phyloP scores from a whole-genome alignment of 163 green algal genomes.

The Chloroidium sp. region DNA sequence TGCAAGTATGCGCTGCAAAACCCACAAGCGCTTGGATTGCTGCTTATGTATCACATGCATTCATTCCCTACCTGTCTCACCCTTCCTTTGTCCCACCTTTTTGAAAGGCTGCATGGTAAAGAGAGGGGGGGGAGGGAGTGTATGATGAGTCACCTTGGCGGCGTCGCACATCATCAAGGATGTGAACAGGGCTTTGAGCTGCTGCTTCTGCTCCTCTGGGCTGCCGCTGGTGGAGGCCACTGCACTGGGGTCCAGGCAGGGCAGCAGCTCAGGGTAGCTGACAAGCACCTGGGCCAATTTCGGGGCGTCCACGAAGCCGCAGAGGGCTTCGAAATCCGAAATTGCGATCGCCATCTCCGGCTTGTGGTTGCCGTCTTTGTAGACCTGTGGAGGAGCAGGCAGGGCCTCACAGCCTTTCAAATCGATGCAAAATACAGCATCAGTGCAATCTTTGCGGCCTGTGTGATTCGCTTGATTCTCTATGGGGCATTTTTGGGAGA shows the following conservation, averaged over 20 bases:
- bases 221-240: neutral
- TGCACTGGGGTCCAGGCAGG: slow-evolving; percentile 12
- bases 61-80: too few species aligned
- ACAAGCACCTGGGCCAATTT: slow-evolving; percentile 46
- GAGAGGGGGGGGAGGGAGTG: too few species aligned
- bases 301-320: slow-evolving; percentile 63
- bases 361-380: slow-evolving; percentile 98
- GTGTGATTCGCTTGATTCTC: neutral
- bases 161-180: slow-evolving; percentile 61
- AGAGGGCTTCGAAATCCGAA: slow-evolving; percentile 81
- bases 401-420: too few species aligned
- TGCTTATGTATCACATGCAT: too few species aligned
- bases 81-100: too few species aligned
- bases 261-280: slow-evolving; percentile 45
- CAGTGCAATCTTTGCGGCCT: too few species aligned
- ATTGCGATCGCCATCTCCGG: slow-evolving; percentile 98
- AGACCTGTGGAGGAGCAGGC: slow-evolving; percentile 42
- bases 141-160: slow-evolving; percentile 14
- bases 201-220: slow-evolving; percentile 15
- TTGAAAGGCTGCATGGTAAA: too few species aligned
- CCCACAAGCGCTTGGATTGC: too few species aligned
- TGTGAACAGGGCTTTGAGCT: slow-evolving; percentile 62
- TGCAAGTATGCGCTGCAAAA: too few species aligned
- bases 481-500: neutral
- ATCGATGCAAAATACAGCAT: too few species aligned